Evolutionary conservation across 2,329 filamentous ascomycete genomes (phyloP).

Genomic region (Calonectria hongkongensis): DNA sequence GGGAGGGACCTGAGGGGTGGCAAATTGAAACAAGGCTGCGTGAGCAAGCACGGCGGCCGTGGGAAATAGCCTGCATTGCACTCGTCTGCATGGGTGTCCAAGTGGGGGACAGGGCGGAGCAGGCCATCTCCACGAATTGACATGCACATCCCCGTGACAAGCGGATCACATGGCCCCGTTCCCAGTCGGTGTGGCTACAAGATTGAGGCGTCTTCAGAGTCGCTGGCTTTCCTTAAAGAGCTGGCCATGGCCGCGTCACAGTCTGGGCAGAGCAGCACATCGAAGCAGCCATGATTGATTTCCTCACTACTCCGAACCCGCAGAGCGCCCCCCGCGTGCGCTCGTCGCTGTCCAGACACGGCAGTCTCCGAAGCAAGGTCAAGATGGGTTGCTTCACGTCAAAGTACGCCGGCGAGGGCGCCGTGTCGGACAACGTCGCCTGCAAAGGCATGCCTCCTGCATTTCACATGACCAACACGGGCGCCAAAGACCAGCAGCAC

Average conservation of each 20-base stretch:
- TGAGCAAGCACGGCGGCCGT: not conserved
- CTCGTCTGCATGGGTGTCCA: slow-evolving; percentile 23
- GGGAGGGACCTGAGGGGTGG: slow-evolving; percentile 4
- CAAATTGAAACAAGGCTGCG: slow-evolving; percentile 25
- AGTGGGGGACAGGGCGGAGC: slow-evolving; percentile 23
- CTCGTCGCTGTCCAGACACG: slow-evolving; percentile 21
- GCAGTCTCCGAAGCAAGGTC: slow-evolving; percentile 12
- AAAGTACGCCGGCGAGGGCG: slow-evolving; percentile 12
- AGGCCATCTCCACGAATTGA: slow-evolving; percentile 25
- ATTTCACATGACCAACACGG: slow-evolving; percentile 18
- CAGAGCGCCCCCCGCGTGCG: slow-evolving; percentile 4
- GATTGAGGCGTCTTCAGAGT: slow-evolving; percentile 14
- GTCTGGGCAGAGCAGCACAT: not conserved
- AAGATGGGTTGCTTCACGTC: slow-evolving; percentile 20
- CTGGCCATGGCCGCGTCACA: not conserved
- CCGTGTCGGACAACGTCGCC: slow-evolving; percentile 8
- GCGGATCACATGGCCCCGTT: slow-evolving; percentile 27
- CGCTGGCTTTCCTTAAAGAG: slow-evolving; percentile 4
- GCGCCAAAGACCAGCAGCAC: slow-evolving; percentile 3
- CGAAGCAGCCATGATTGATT: not conserved
- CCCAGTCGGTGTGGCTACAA: slow-evolving; percentile 17
- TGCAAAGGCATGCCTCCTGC: slow-evolving; percentile 23
- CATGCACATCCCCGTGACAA: slow-evolving; percentile 19
- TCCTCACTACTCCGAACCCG: not conserved
- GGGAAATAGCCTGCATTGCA: slow-evolving; percentile 10